Base-by-base conservation (phyloP, 1,139 yeast species). In the Scheffersomyces parashehatae region DNA sequence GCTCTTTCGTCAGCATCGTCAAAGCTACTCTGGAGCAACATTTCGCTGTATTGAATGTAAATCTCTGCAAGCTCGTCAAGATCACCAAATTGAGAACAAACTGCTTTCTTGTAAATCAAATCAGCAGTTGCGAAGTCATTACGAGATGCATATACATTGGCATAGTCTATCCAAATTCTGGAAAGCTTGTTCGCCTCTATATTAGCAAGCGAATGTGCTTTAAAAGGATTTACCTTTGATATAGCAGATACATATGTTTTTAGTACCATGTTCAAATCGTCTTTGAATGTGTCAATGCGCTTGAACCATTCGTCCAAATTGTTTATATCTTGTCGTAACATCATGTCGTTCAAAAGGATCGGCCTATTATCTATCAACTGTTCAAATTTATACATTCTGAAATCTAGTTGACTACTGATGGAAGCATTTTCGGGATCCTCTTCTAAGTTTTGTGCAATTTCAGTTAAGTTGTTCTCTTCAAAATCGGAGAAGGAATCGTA, bases 31-130 rank as follows among this genome's bases (percentile, higher is more conserved):
- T 47, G 44, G 30, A 43, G 43, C 29, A 85, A 54, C 42, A 81
- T 82, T 49, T 85, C 88, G 16, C 86, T 73, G 97, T 97, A 90
- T 35, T 73, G 76, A 28, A 80, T 68, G 75, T 90, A 88, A 3
- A 89, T 62, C 3, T 76, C 76, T 1, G 85, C 88, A 34, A 89
- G 64, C 47, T 89, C 96, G 29, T 80, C 79, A 1, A 81, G 69
- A 14, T 74, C 66, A 28, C 70, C 75, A 62, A 76, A 89, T 10
- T 90, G 91, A 0, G 93, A 93, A 42, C 82, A 81, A 1, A 81
- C 70, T 0, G 95, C 85, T 46, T 83, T 84, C 34, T 81, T 79
- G 45, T 76, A 79, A 11, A 90, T 78, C 11, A 77, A 68, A 49
- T 86, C 67, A 0, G 95, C 89, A 0, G 89, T 80, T 30, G 73